Base-by-base conservation (phyloP, 2,329 filamentous ascomycete species). In the Lecanicillium sp. region DNA sequence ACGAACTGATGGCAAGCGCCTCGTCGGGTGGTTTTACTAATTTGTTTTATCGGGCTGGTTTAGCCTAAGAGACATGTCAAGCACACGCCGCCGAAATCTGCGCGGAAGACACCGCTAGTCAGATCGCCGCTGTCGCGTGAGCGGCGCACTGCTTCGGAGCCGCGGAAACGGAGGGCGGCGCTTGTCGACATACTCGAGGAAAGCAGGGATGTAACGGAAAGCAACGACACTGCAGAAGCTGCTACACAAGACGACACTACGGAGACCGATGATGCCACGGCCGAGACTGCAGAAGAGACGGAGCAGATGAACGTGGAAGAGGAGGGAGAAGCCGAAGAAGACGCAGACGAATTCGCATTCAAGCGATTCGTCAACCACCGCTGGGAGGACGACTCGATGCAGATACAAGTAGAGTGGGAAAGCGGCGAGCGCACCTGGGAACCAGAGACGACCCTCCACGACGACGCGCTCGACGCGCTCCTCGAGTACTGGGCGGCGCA, bases 391-490 rank as follows among this genome's bases (percentile, higher is more conserved):
- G 55, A 62, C 43, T 48, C 55, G 9, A 58, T 67, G 1, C 54
- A 66, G 19, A 54, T 68, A 4, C 44, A 55, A 7, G 58, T 93
- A 4, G 52, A 63, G 20, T 68, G 65, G 65, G 57, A 57, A 6
- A 32, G 45, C 2, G 59, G 61, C 17, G 51, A 58, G 3, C 35
- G 40, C 3, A 67, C 63, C 1, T 68, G 65, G 66, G 63, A 65
- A 40, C 55, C 59, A 9, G 66, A 68, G 44, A 50, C 54, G 8
- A 56, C 55, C 29, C 51, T 68, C 15, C 66, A 68, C 39, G 49
- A 55, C 21, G 66, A 68, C 39, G 59, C 57, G 21, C 62, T 56
- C 6, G 44, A 59, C 1, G 51, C 54, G 1, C 58, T 68, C 5
- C 57, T 68, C 17, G 52, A 49, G 4, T 68, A 63, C 51, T 68